These are phyloP conservation scores for Trichoderma parareesei DNA, from an alignment of 495 filamentous ascomycete genomes.

Conservation along the genomic window DNA sequence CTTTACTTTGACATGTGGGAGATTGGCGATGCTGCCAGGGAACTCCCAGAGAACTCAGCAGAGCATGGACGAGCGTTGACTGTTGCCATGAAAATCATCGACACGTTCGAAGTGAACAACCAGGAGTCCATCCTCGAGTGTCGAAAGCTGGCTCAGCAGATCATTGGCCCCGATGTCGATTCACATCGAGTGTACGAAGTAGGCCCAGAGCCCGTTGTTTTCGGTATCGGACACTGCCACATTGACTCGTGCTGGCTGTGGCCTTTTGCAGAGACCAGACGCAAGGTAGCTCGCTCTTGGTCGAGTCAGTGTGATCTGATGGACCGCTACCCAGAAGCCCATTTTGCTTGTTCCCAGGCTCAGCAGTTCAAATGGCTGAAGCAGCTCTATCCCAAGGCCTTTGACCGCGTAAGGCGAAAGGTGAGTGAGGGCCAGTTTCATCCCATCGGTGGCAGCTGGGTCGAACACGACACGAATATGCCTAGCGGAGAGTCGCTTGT, in stretches of 20 bases:
- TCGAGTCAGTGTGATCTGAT: constrained; percentile 90
- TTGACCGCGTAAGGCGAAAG: constrained; percentile 82
- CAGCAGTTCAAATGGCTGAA: constrained; percentile 99
- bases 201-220: constrained; percentile 65
- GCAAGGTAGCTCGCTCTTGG: constrained; percentile 94
- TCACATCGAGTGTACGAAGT: constrained; percentile 76
- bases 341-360: constrained; percentile 85
- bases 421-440: constrained; percentile 88
- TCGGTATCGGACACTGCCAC: constrained; percentile 89
- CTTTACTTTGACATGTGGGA: constrained; percentile 93
- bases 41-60: constrained; percentile 73
- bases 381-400: constrained; percentile 75
- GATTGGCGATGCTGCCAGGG: constrained; percentile 76
- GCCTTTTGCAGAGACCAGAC: constrained; percentile 98
- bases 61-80: constrained; percentile 80
- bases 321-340: constrained; percentile 88
- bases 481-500: constrained; percentile 90
- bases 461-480: constrained; percentile 97
- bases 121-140: constrained; percentile 69
- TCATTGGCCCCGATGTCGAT: constrained; percentile 73
- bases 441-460: constrained; percentile 95
- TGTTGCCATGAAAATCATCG: constrained; percentile 78
- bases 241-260: constrained; percentile 98
- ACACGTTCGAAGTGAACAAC: constrained; percentile 73
- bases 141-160: constrained; percentile 73